Base-by-base conservation (phyloP, 176 grass and related monocot species). In the Zoysia pacifica region DNA sequence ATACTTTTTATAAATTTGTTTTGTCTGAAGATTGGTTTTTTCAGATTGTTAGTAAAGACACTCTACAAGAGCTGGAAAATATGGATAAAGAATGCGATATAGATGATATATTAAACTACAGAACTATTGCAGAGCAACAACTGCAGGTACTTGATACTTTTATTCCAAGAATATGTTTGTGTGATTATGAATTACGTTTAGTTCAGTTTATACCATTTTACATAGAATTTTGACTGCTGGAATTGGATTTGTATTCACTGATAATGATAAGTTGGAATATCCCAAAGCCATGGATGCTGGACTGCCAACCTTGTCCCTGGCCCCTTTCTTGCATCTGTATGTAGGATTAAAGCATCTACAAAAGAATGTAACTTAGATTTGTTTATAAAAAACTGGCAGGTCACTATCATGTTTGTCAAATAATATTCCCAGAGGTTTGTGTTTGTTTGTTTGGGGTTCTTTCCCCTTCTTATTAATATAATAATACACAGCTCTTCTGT, bases 11-110 rank as follows among this genome's bases (percentile, higher is more conserved):
- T 72, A 6, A 71, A 54, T 70, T 69, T 55, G 79, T 58, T 85
- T 61, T 85, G 20, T 80, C 79, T 82, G 13, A 71, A 69, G 10
- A 62, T 78, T 74, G 5, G 11, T 55, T 42, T 73, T 91, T 84
- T 79, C 89, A 97, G 95, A 72, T 87, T 91, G 85, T 97, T 74
- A 87, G 78, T 79, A 80, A 94, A 81, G 85, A 89, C 87, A 93
- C 87, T 85, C 74, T 93, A 70, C 78, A 93, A 89, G 88, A 94
- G 69, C 81, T 98, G 42, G 92, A 90, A 83, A 85, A 76, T 79
- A 90, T 98, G 91, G 95, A 98, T 66, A 98, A 75, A 83, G 95
- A 93, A 79, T 94, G 90, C 81, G 92, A 94, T 84, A 92, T 94
- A 83, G 88, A 94, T 85, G 95, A 98, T 78, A 93, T 98, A 55